Percentiles rank a stretch among this genome's conserved stretches.
phyloP scores from a whole-genome alignment of 345 rosid species.

The Lumnitzera littorea region DNA sequence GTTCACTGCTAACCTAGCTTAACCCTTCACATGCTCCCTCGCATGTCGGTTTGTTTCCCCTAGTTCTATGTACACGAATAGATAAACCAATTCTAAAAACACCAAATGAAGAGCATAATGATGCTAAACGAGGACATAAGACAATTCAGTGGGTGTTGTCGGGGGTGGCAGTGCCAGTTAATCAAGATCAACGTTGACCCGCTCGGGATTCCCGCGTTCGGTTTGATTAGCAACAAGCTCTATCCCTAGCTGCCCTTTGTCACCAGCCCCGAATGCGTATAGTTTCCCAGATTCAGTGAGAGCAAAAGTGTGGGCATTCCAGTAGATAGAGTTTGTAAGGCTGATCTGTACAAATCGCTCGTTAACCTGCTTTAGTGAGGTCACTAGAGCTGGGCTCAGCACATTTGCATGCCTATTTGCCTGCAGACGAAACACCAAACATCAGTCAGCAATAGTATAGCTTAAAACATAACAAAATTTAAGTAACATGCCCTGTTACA shows the following conservation, averaged over 20 bases:
- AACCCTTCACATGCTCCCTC: slow-evolving; percentile 1
- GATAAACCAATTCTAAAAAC: slow-evolving; percentile 25
- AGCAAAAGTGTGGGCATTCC: slow-evolving; percentile 90
- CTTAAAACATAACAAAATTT: too few relatives aligned
- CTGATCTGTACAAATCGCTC: slow-evolving; percentile 86
- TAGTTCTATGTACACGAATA: slow-evolving; percentile 44
- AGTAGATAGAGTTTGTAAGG: slow-evolving; percentile 69
- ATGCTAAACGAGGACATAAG: slow-evolving; percentile 3
- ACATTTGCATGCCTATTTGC: slow-evolving; percentile 59
- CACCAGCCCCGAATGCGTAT: slow-evolving; percentile 88
- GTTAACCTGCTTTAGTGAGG: slow-evolving; percentile 60
- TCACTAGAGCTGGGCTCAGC: slow-evolving; percentile 60
- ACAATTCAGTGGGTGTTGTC: too few relatives aligned
- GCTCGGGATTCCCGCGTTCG: slow-evolving; percentile 72
- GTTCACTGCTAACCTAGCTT: slow-evolving; percentile 32
- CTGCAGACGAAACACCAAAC: slow-evolving; percentile 19
- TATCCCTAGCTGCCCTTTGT: slow-evolving; percentile 87
- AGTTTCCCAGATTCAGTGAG: slow-evolving; percentile 78
- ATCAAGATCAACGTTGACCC: slow-evolving; percentile 61
- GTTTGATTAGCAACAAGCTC: slow-evolving; percentile 55
- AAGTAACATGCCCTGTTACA: too few relatives aligned
- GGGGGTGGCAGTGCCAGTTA: slow-evolving; percentile 13
- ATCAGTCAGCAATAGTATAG: too few relatives aligned
- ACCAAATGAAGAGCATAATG: slow-evolving; percentile 25
- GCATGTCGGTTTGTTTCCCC: slow-evolving; percentile 8